Evolutionary conservation across 495 filamentous ascomycete genomes (phyloP), one percentile per base, ranked within the genome.

Genomic region (Aspergillus campestris): DNA sequence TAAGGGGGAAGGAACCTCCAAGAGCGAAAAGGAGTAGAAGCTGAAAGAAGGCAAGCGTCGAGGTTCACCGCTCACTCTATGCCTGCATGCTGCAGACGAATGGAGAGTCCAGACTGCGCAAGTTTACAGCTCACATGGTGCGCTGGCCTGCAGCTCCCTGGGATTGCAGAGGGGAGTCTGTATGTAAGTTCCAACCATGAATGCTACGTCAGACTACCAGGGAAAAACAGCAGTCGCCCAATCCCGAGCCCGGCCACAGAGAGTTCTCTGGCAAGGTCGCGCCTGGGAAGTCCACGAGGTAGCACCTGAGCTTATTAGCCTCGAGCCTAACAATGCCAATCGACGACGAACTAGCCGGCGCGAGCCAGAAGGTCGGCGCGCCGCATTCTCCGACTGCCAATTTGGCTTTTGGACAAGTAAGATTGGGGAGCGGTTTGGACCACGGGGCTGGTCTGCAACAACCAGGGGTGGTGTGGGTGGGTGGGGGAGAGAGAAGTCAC

Each of bases 251-350:
- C 1, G 18, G 18, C 18, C 18, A 4, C 18, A 24, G 38, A 47
- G 40, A 56, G 49, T 56, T 57, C 31, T 35, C 42, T 44, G 44
- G 44, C 44, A 34, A 13, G 34, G 31, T 31, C 50, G 44, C 38
- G 46, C 38, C 45, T 36, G 37, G 34, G 31, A 15, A 41, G 42
- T 41, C 47, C 35, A 51, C 51, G 49, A 62, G 59, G 65, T 66
- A 57, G 61, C 63, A 69, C 62, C 59, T 58, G 52, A 52, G 59
- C 62, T 60, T 69, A 55, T 58, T 58, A 4, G 1, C 47, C 54
- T 56, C 48, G 38, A 47, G 45, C 34, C 38, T 40, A 24, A 24
- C 4, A 4, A 4, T 24, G 47, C 34, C 18, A 24, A 24, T 4
- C 18, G 18, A 1, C 18, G 18, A 24, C 18, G 18, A 24, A 24